Conservation (phyloP, 805 yeast species). For the Wickerhamiella galacta region DNA sequence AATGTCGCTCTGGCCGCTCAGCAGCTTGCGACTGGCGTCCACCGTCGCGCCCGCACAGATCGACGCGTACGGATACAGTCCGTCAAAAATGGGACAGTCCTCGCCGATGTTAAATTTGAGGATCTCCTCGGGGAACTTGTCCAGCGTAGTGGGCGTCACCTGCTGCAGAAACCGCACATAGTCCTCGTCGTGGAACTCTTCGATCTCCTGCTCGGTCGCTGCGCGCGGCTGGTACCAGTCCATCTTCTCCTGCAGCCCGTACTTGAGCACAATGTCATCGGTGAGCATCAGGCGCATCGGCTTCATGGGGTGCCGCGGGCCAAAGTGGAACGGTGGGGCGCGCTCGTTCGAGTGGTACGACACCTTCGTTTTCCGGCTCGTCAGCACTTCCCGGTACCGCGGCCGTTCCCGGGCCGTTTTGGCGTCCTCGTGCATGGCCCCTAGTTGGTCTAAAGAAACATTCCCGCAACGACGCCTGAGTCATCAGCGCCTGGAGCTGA, state of each 20-base stretch:
- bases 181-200: conserved; percentile 96
- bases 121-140: conserved; percentile 72
- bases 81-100: conserved; percentile 91
- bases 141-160: conserved; percentile 84
- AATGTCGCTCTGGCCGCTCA: conserved; percentile 75
- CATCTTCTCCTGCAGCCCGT: conserved; percentile 92
- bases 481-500: too few relatives aligned
- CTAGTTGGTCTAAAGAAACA: too few relatives aligned
- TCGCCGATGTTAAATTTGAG: conserved; percentile 91
- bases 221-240: conserved; percentile 95
- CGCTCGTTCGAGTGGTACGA: conserved; percentile 80
- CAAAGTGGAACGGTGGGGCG: conserved; percentile 73
- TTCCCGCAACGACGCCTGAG: too few relatives aligned
- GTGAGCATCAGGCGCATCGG: conserved; percentile 99
- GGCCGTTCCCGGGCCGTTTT: conserved; percentile 25
- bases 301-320: conserved; percentile 98
- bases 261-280: conserved; percentile 90
- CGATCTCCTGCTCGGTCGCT: conserved; percentile 95
- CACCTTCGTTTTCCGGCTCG: conserved; percentile 28
- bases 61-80: conserved; percentile 77
- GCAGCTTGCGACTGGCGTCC: conserved; percentile 68
- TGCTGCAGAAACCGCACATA: conserved; percentile 82
- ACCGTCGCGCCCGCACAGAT: conserved; percentile 86
- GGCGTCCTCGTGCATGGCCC: too few relatives aligned
- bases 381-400: conserved; percentile 27